Evolutionary conservation across 495 filamentous ascomycete genomes (phyloP).

Genomic region (Astrothelium macrocarpum): DNA sequence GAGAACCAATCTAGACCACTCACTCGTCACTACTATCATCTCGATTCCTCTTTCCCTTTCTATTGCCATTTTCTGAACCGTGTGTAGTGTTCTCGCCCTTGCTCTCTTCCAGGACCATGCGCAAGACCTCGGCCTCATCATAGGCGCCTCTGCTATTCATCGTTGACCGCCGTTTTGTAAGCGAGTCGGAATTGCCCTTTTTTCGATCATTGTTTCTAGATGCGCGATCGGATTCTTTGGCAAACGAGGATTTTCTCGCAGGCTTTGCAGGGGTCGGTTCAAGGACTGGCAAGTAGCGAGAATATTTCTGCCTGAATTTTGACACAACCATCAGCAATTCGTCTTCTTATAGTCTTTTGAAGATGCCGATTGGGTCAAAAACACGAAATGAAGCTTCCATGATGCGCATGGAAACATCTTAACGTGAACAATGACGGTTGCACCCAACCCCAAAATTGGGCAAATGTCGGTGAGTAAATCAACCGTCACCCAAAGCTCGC

Average conservation of each 20-base stretch:
- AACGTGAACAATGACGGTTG: not conserved
- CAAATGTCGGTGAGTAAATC: not conserved
- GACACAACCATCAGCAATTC: conserved; percentile 11
- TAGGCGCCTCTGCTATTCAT: conserved; percentile 97
- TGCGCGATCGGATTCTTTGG: conserved; percentile 47
- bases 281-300: conserved; percentile 57
- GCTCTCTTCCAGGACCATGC: conserved; percentile 88
- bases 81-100: conserved; percentile 55
- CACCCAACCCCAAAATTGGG: not conserved
- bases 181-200: conserved; percentile 27
- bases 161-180: conserved; percentile 75
- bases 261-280: conserved; percentile 38
- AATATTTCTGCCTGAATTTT: conserved; percentile 50
- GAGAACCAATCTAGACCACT: conserved; percentile 29
- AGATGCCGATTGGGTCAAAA: not conserved
- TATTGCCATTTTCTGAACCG: conserved; percentile 40
- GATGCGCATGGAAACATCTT: not conserved
- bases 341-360: conserved; percentile 8
- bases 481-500: not conserved
- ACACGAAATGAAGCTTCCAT: no score
- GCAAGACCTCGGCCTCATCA: conserved; percentile 84
- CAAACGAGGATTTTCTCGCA: conserved; percentile 45
- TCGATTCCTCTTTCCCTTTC: conserved; percentile 69
- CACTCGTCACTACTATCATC: conserved; percentile 86
- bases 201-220: conserved; percentile 40